Conservation (phyloP, 495 filamentous ascomycete species). For the Aspergillus ostianus region DNA sequence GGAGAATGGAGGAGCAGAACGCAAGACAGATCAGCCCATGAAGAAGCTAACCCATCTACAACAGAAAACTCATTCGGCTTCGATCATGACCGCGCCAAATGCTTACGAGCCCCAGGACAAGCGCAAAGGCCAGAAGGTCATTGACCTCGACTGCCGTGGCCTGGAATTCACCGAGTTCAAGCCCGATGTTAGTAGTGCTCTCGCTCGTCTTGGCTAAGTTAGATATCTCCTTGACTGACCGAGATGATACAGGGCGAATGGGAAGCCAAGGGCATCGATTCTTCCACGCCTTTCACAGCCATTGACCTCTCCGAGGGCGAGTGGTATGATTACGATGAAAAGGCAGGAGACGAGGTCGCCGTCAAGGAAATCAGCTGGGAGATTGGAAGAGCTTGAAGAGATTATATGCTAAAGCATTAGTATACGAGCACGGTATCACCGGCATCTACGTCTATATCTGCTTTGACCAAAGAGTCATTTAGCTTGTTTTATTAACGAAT, state of each 20-base stretch:
- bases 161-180: conserved; percentile 90
- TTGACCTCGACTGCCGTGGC: conserved; percentile 90
- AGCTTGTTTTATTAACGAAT: conserved; percentile 10
- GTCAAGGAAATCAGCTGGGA: conserved; percentile 93
- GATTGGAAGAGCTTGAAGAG: conserved; percentile 51
- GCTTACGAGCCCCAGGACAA: conserved; percentile 61
- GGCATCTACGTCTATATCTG: not conserved
- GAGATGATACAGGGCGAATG: conserved; percentile 67
- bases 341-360: conserved; percentile 74
- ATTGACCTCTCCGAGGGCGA: conserved; percentile 86
- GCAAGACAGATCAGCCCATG: not conserved
- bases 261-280: conserved; percentile 78
- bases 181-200: conserved; percentile 62
- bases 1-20: not conserved
- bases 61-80: conserved; percentile 64
- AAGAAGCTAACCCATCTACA: not conserved
- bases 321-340: conserved; percentile 88
- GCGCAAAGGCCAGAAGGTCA: conserved; percentile 68
- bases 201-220: not conserved
- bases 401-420: not conserved
- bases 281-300: conserved; percentile 69
- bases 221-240: not conserved
- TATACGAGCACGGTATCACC: not conserved
- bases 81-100: conserved; percentile 68
- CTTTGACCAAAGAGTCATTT: conserved; percentile 9